phyloP scores from a whole-genome alignment of 2,329 filamentous ascomycete genomes.

The Diplodia scrobiculata region DNA sequence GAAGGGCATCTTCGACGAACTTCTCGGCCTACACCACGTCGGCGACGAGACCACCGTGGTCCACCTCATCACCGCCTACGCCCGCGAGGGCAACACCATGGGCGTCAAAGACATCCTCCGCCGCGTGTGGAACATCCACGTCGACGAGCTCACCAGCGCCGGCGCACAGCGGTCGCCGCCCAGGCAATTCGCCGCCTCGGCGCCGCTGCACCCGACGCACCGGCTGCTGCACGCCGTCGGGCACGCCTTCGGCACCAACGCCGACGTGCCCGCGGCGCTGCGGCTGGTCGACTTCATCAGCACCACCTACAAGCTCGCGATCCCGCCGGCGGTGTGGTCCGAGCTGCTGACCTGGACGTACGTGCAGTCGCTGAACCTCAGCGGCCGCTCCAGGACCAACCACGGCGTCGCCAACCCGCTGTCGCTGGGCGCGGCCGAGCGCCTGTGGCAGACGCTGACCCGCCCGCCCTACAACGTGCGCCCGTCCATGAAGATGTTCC shows the following conservation, averaged over 20 bases:
- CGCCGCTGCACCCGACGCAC: constrained; percentile 60
- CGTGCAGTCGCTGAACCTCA: constrained; percentile 51
- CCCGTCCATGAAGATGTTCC: constrained; percentile 61
- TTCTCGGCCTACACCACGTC: constrained; percentile 49
- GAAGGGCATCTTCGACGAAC: constrained; percentile 51
- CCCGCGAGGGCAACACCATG: constrained; percentile 55
- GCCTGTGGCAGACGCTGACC: constrained; percentile 63
- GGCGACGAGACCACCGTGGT: constrained; percentile 58
- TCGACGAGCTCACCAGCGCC: constrained; percentile 45
- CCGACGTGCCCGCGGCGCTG: constrained; percentile 61
- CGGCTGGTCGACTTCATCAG: constrained; percentile 66
- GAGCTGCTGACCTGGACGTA: constrained; percentile 69
- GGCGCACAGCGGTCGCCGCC: constrained; percentile 38
- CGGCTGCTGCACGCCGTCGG: constrained; percentile 67
- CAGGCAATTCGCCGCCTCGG: constrained; percentile 51
- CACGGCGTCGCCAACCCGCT: constrained; percentile 42
- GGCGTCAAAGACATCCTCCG: constrained; percentile 54
- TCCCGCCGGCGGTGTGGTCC: constrained; percentile 64
- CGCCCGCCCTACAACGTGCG: constrained; percentile 58
- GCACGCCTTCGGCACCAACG: constrained; percentile 68
- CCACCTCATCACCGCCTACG: constrained; percentile 56
- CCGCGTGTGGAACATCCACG: constrained; percentile 59
- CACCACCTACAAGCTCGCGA: constrained; percentile 58
- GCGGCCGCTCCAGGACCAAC: constrained; percentile 37
- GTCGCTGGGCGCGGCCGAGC: constrained; percentile 49